Conservation (phyloP, 352 stramenopile genomes). For the Phytophthora idaei region DNA sequence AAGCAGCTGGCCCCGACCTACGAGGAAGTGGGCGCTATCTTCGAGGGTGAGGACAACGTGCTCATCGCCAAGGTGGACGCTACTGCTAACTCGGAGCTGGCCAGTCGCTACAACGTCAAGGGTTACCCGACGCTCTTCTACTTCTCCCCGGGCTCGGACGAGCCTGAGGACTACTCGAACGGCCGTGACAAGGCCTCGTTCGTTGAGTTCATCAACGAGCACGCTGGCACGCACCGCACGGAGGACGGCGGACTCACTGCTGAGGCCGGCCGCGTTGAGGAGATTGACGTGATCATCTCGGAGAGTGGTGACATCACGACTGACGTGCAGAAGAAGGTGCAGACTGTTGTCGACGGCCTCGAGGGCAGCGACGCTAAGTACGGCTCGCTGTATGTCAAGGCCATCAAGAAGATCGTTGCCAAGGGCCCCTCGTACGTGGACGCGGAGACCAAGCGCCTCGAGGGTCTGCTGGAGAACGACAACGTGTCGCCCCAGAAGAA, state of each 20-base stretch:
- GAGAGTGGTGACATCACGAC: slow-evolving; percentile 72
- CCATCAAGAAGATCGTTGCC: slow-evolving; percentile 90
- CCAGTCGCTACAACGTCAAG: slow-evolving; percentile 84
- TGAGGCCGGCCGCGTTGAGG: slow-evolving; percentile 79
- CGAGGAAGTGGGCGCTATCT: slow-evolving; percentile 84
- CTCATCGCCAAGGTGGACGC: slow-evolving; percentile 88
- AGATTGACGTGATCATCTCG: slow-evolving; percentile 86
- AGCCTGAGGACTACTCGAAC: slow-evolving; percentile 86
- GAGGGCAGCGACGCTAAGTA: slow-evolving; percentile 74
- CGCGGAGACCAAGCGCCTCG: slow-evolving; percentile 83
- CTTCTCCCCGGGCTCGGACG: slow-evolving; percentile 80
- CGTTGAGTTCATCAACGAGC: slow-evolving; percentile 92
- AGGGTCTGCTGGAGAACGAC: slow-evolving; percentile 77
- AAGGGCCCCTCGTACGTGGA: slow-evolving; percentile 88
- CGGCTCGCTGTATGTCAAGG: slow-evolving; percentile 88
- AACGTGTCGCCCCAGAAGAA: slow-evolving; percentile 89
- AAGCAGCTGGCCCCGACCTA: slow-evolving; percentile 91
- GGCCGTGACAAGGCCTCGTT: slow-evolving; percentile 87
- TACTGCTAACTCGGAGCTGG: slow-evolving; percentile 62
- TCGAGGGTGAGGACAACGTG: slow-evolving; percentile 75
- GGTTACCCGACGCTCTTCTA: slow-evolving; percentile 94
- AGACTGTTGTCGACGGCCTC: slow-evolving; percentile 74
- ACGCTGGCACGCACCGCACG: slow-evolving; percentile 86
- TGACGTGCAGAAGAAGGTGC: slow-evolving; percentile 70
- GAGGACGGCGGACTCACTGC: slow-evolving; percentile 73